Evolutionary conservation across 306 rosid genomes (phyloP).

Genomic region (Pyrus betulifolia): DNA sequence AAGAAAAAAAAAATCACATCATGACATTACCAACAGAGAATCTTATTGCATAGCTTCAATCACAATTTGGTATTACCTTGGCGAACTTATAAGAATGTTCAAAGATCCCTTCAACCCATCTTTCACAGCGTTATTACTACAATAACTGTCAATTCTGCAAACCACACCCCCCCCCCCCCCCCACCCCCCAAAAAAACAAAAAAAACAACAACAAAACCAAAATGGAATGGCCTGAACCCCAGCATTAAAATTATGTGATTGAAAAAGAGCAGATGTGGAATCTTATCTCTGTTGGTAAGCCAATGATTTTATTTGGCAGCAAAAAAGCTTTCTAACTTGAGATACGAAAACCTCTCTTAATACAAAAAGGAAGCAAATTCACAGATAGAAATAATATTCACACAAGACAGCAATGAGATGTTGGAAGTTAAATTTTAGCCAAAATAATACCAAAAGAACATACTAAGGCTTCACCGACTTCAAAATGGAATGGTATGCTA

Average conservation of each 20-base stretch:
- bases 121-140: neutral
- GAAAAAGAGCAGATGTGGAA: neutral
- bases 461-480: neutral
- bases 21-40: no score
- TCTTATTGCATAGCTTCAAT: no score
- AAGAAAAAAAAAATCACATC: neutral
- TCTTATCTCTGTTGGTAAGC: neutral
- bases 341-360: neutral
- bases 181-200: no score
- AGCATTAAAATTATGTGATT: neutral
- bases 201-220: no score
- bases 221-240: neutral
- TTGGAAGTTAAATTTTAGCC: neutral
- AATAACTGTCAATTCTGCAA: neutral
- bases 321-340: neutral
- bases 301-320: neutral
- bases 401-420: neutral
- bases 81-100: no score
- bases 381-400: neutral
- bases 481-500: neutral
- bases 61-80: no score
- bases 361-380: neutral
- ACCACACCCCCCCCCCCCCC: neutral
- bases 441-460: neutral
- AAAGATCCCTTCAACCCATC: no score